Percentiles rank a stretch among this genome's conserved stretches.
Evolutionary conservation across 441 rosid species (phyloP).

Genomic region (Erysimum cheiri): DNA sequence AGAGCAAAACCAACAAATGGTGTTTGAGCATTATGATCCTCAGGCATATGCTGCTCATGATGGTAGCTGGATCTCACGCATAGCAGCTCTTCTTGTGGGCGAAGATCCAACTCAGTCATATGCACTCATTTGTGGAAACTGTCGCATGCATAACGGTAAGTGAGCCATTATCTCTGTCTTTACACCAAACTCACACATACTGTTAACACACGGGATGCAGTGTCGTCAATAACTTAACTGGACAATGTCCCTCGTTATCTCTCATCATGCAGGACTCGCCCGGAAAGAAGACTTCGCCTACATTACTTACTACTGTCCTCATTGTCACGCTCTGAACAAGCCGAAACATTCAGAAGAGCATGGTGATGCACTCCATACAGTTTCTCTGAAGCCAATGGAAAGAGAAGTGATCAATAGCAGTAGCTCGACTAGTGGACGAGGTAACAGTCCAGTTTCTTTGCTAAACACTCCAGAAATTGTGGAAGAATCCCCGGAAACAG

Average conservation of each 20-base stretch:
- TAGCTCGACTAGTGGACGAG: slow-evolving; percentile 33
- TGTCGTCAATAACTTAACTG: background rate
- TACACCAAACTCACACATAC: background rate
- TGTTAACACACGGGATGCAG: background rate
- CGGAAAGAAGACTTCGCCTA: slow-evolving; percentile 77
- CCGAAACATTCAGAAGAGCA: slow-evolving; percentile 59
- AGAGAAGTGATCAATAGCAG: slow-evolving; percentile 30
- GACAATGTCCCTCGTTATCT: background rate
- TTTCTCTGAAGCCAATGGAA: slow-evolving; percentile 26
- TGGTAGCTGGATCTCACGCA: slow-evolving; percentile 85
- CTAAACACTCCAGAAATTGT: slow-evolving; percentile 17
- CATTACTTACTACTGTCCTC: slow-evolving; percentile 91
- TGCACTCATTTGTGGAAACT: slow-evolving; percentile 90
- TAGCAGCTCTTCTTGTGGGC: slow-evolving; percentile 90
- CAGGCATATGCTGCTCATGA: slow-evolving; percentile 55
- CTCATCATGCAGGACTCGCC: slow-evolving; percentile 62
- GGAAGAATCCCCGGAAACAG: slow-evolving; percentile 17
- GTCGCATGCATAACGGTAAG: slow-evolving; percentile 94
- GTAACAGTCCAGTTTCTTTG: slow-evolving; percentile 32
- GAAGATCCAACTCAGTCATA: slow-evolving; percentile 92
- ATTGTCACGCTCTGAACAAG: slow-evolving; percentile 72
- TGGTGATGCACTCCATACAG: slow-evolving; percentile 1
- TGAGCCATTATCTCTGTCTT: slow-evolving; percentile 3
- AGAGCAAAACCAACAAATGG: slow-evolving; percentile 56
- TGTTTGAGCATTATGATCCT: slow-evolving; percentile 64